Base-by-base conservation (phyloP, 2,329 filamentous ascomycete genomes). In the Aspergillus fructus region DNA sequence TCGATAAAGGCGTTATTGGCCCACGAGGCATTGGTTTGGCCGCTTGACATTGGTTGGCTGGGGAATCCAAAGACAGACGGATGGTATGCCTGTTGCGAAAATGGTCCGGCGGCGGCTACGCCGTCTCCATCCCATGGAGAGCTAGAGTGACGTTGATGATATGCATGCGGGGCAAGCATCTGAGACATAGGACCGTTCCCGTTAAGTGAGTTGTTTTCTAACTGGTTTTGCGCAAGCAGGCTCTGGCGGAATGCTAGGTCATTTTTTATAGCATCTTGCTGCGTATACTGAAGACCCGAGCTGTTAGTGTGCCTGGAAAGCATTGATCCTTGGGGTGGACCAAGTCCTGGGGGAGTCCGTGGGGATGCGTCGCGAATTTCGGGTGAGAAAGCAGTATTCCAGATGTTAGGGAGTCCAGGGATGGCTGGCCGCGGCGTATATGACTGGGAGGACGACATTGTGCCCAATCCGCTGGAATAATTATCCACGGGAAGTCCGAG, bases 381-480 rank as follows among this genome's bases (percentile, higher is more conserved):
- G 15, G 78, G 74, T 1, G 78, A 71, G 55, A 81, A 78, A 24
- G 74, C 72, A 0, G 76, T 75, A 49, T 76, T 79, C 71, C 74
- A 79, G 45, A 81, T 75, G 37, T 74, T 77, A 9, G 77, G 75
- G 5, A 81, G 62, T 30, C 61, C 59, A 13, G 65, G 66, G 17
- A 74, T 65, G 6, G 68, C 49, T 15, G 68, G 66, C 15, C 69
- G 59, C 6, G 73, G 66, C 1, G 68, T 67, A 46, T 71, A 76
- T 15, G 71, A 68, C 23, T 73, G 71, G 23, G 70, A 64, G 8
- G 62, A 62, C 12, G 70, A 60, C 13, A 61, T 53, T 24, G 62
- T 63, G 46, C 60, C 56, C 30, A 65, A 46, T 40, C 66, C 62
- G 5, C 62, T 58, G 5, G 64, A 56, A 17, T 49, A 43, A 17